A percentile compares a stretch with the other conserved stretches of the same genome.
These are phyloP conservation scores for Holtermanniella nyarrowii DNA, from an alignment of 768 basidiomycete genomes.

Conservation along the genomic window DNA sequence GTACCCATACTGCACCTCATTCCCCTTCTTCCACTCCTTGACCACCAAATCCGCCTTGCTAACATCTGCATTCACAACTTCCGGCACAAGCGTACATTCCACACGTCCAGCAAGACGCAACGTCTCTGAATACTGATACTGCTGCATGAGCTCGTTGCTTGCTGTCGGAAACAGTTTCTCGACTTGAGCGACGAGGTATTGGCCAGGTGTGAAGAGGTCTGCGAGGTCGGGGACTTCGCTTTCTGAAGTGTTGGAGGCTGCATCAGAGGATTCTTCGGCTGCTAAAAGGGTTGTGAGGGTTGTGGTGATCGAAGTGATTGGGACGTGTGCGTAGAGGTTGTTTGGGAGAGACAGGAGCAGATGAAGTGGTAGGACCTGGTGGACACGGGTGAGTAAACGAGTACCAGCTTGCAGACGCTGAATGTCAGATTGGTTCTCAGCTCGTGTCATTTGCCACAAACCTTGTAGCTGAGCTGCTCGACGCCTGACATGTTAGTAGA, in stretches of 20 bases:
- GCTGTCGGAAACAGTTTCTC: conserved; percentile 60
- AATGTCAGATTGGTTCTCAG: conserved; percentile 5
- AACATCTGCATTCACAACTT: conserved; percentile 71
- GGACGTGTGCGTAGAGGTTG: conserved; percentile 84
- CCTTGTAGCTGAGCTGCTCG: conserved; percentile 91
- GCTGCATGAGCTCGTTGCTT: conserved; percentile 39
- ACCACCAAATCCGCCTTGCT: conserved; percentile 61
- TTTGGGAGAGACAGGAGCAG: conserved; percentile 90
- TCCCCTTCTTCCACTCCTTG: conserved; percentile 42
- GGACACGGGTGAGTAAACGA: conserved; percentile 77
- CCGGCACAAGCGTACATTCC: conserved; percentile 74
- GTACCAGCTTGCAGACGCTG: conserved; percentile 73
- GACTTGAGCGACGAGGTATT: conserved; percentile 73
- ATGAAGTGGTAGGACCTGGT: conserved; percentile 75
- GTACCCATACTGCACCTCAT: conserved; percentile 15
- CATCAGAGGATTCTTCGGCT: conserved; percentile 46
- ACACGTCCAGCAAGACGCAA: conserved; percentile 44
- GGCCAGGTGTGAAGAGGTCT: conserved; percentile 69
- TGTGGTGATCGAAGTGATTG: conserved; percentile 80
- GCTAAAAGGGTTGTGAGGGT: conserved; percentile 67
- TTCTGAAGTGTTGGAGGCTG: conserved; percentile 38
- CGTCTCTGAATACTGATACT: conserved; percentile 37
- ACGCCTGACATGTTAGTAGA: conserved; percentile 45
- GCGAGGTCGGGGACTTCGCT: conserved; percentile 52
- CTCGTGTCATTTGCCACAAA: conserved; percentile 26